Percentiles rank a stretch among this genome's conserved stretches.
These are phyloP conservation scores for Globisporangium mamillatum DNA, from an alignment of 352 stramenopile species.

Conservation along the genomic window DNA sequence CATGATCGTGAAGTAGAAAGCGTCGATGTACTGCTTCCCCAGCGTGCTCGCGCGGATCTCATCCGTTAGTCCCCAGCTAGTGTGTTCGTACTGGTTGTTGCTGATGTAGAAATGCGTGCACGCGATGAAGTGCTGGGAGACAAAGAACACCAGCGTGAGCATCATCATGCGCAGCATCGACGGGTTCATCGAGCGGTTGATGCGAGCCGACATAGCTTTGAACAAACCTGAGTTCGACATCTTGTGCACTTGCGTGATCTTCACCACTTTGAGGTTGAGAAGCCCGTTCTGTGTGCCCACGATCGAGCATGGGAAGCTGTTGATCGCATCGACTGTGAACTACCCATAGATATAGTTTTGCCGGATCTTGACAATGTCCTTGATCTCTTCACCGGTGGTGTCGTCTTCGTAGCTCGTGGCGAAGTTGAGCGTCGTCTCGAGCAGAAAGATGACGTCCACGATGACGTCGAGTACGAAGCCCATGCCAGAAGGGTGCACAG, in stretches of 20 bases:
- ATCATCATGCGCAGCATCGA: conserved; percentile 68
- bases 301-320: conserved; percentile 49
- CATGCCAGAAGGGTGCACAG: conserved; percentile 26
- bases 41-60: conserved; percentile 32
- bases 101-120: conserved; percentile 71
- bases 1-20: conserved; percentile 68
- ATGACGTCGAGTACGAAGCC: conserved; percentile 41
- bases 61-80: conserved; percentile 41
- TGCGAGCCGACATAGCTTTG: conserved; percentile 27
- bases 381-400: conserved; percentile 56
- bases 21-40: conserved; percentile 47
- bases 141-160: conserved; percentile 62
- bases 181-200: conserved; percentile 65
- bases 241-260: conserved; percentile 55
- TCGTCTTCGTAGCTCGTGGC: conserved; percentile 68
- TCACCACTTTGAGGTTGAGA: conserved; percentile 53
- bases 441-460: conserved; percentile 55
- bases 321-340: conserved; percentile 52
- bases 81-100: conserved; percentile 31
- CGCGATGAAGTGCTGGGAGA: conserved; percentile 76
- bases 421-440: conserved; percentile 58
- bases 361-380: conserved; percentile 51
- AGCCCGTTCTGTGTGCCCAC: conserved; percentile 28
- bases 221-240: conserved; percentile 51
- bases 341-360: conserved; percentile 53